These are phyloP conservation scores for Lipomyces mesembrius DNA, from an alignment of 805 yeast genomes.

Conservation along the genomic window DNA sequence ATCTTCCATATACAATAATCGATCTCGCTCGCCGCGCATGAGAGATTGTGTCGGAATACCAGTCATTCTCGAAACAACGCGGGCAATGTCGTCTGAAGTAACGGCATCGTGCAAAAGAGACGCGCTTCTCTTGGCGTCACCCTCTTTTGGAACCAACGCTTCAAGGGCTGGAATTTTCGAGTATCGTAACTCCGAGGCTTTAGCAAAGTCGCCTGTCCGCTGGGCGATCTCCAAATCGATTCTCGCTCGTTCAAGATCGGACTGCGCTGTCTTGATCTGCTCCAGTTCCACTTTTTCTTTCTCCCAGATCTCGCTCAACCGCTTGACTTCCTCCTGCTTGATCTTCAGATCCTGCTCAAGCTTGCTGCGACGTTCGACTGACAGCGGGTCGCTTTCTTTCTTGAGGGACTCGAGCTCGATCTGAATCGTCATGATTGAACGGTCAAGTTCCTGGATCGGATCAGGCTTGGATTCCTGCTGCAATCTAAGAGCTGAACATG, in stretches of 20 bases:
- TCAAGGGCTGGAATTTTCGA: slow-evolving; percentile 83
- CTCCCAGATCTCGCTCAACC: slow-evolving; percentile 86
- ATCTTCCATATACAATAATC: slow-evolving; percentile 83
- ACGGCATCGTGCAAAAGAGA: slow-evolving; percentile 84
- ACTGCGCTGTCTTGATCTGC: slow-evolving; percentile 75
- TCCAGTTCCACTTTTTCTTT: slow-evolving; percentile 77
- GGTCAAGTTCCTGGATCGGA: slow-evolving; percentile 83
- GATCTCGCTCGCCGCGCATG: slow-evolving; percentile 93
- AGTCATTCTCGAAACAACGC: slow-evolving; percentile 90
- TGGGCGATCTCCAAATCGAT: slow-evolving; percentile 81
- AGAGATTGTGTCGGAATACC: slow-evolving; percentile 92
- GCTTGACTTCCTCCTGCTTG: slow-evolving; percentile 66
- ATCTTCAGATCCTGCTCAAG: slow-evolving; percentile 67
- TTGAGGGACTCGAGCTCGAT: slow-evolving; percentile 92
- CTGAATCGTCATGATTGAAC: slow-evolving; percentile 89
- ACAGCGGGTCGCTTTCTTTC: slow-evolving; percentile 86
- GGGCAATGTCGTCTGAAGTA: slow-evolving; percentile 90
- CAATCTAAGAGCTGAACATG: slow-evolving; percentile 89
- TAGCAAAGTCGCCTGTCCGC: slow-evolving; percentile 82
- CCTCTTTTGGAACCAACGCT: slow-evolving; percentile 57
- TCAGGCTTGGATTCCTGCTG: slow-evolving; percentile 98
- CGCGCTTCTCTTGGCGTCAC: slow-evolving; percentile 44
- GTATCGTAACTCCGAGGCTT: slow-evolving; percentile 88
- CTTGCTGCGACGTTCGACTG: slow-evolving; percentile 75
- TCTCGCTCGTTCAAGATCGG: slow-evolving; percentile 81